Conservation (phyloP, 805 yeast genomes). For the Wickerhamomyces bisporus region DNA sequence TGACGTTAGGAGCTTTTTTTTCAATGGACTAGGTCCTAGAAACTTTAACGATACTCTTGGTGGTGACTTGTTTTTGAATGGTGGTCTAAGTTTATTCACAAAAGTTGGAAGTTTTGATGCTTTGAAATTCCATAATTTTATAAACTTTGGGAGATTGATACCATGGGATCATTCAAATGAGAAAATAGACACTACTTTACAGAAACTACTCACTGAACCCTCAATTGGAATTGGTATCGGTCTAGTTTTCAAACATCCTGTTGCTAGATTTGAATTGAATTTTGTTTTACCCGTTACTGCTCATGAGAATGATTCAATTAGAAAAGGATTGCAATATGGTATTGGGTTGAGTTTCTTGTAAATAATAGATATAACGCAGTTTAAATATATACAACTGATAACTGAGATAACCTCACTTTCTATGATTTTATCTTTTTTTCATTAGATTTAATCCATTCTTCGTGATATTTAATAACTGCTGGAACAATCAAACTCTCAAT, state of each 20-base stretch:
- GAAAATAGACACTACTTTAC: constrained; percentile 10
- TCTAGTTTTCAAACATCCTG: constrained; percentile 53
- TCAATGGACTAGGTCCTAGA: constrained; percentile 63
- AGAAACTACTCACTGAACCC: constrained; percentile 34
- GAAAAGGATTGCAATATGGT: constrained; percentile 68
- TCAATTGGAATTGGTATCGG: constrained; percentile 57
- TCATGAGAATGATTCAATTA: constrained; percentile 41
- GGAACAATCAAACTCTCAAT: constrained; percentile 84
- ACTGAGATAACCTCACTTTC: no score
- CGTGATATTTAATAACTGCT: constrained; percentile 59
- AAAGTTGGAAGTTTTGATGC: constrained; percentile 43
- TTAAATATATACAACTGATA: no score
- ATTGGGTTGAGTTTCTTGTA: constrained; percentile 55
- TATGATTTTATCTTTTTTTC: not conserved
- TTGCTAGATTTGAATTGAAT: constrained; percentile 64
- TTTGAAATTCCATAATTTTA: constrained; percentile 56
- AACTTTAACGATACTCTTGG: constrained; percentile 55
- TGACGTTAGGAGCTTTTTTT: constrained; percentile 64
- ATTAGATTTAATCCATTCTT: constrained; percentile 46
- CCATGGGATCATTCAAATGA: constrained; percentile 30
- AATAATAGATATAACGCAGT: constrained; percentile 2
- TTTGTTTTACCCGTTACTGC: constrained; percentile 56
- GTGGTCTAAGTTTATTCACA: constrained; percentile 54
- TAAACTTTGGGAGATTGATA: constrained; percentile 59
- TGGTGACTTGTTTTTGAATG: constrained; percentile 55